Evolutionary conservation across 1,284 basidiomycete genomes (phyloP).

Genomic region (Afroboletus lepidellus): DNA sequence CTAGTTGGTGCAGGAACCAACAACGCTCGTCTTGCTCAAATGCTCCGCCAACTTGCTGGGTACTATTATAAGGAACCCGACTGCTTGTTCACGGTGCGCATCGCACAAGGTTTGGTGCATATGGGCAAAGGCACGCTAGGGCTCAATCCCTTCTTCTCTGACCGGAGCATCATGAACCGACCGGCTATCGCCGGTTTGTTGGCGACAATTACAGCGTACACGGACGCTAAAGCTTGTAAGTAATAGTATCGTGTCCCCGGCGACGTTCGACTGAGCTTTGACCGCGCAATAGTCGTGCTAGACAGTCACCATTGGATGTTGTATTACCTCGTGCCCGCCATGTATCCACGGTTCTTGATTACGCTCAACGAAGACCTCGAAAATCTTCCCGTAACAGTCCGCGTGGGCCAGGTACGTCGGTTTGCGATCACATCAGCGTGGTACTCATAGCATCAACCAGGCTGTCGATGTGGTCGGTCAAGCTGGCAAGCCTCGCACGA

Average conservation of each 20-base stretch:
- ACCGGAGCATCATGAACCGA: slow-evolving; percentile 87
- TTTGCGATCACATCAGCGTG: background rate
- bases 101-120: slow-evolving; percentile 95
- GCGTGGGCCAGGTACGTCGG: slow-evolving; percentile 81
- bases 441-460: slow-evolving; percentile 34
- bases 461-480: slow-evolving; percentile 90
- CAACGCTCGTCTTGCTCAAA: slow-evolving; percentile 95
- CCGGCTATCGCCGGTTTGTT: slow-evolving; percentile 91
- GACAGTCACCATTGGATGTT: slow-evolving; percentile 99
- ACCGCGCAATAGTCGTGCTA: slow-evolving; percentile 65
- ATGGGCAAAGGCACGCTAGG: slow-evolving; percentile 99
- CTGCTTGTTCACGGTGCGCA: slow-evolving; percentile 94
- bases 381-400: slow-evolving; percentile 84
- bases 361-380: slow-evolving; percentile 92
- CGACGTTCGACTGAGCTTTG: slow-evolving; percentile 2
- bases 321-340: slow-evolving; percentile 91
- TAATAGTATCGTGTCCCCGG: slow-evolving; percentile 19
- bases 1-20: slow-evolving; percentile 97
- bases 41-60: slow-evolving; percentile 93
- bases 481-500: slow-evolving; percentile 88
- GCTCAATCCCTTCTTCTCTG: slow-evolving; percentile 97
- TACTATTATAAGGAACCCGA: slow-evolving; percentile 99
- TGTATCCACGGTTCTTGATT: slow-evolving; percentile 99
- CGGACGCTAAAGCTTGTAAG: slow-evolving; percentile 90
- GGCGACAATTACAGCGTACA: slow-evolving; percentile 88